Evolutionary conservation across 805 yeast genomes (phyloP).

Genomic region (Candida orba): DNA sequence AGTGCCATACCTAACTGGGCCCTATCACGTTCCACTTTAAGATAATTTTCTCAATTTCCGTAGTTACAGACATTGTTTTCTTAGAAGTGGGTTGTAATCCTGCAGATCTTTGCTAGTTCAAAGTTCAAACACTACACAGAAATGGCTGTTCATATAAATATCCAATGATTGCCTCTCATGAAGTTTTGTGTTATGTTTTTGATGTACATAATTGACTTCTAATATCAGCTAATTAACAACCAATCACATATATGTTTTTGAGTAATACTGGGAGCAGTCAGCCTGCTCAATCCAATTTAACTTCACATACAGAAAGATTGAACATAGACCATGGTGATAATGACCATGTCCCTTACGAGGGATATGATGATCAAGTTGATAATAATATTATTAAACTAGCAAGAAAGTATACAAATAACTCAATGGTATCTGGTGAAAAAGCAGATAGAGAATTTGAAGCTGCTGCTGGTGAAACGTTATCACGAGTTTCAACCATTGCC

Average conservation of each 20-base stretch:
- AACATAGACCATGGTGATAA: not conserved
- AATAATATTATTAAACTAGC: constrained; percentile 4
- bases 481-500: constrained; percentile 20
- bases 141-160: no score
- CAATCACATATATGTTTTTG: not conserved
- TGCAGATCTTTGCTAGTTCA: no score
- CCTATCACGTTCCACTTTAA: no score
- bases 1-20: no score
- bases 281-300: not conserved
- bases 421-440: constrained; percentile 23
- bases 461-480: constrained; percentile 27
- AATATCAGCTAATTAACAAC: no score
- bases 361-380: constrained; percentile 2
- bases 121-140: no score
- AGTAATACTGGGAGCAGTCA: not conserved
- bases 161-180: no score
- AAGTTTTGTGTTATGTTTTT: no score
- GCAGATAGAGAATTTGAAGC: not conserved
- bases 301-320: not conserved
- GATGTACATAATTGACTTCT: no score
- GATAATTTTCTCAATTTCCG: no score
- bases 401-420: constrained; percentile 1
- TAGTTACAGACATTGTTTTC: no score
- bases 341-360: constrained; percentile 4
- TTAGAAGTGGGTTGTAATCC: no score